These are phyloP conservation scores for Periconia sp. DNA, from an alignment of 2,329 filamentous ascomycete genomes.

Conservation along the genomic window DNA sequence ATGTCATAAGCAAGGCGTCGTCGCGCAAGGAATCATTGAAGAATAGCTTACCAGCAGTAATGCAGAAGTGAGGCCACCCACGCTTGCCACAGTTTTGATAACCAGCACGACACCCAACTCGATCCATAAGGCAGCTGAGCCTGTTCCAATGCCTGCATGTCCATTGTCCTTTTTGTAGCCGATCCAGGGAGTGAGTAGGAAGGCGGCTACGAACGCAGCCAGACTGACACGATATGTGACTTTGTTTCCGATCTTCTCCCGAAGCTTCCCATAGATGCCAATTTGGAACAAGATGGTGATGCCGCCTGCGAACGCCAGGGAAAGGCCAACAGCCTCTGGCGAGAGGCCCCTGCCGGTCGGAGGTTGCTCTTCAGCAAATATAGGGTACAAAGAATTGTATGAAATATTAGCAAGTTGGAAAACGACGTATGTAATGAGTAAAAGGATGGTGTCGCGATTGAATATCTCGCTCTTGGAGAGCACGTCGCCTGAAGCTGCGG, in stretches of 20 bases:
- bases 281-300: slow-evolving; percentile 91
- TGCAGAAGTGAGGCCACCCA: slow-evolving; percentile 87
- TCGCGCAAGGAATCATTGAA: background rate
- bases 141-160: slow-evolving; percentile 57
- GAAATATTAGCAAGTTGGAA: slow-evolving; percentile 94
- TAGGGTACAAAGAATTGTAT: slow-evolving; percentile 92
- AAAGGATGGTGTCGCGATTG: slow-evolving; percentile 77
- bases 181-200: slow-evolving; percentile 86
- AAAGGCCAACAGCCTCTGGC: slow-evolving; percentile 81
- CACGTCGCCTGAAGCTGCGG: slow-evolving; percentile 42
- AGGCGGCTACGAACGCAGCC: slow-evolving; percentile 77
- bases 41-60: slow-evolving; percentile 72
- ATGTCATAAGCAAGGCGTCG: slow-evolving; percentile 12
- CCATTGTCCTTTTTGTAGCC: slow-evolving; percentile 67
- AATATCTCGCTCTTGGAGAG: slow-evolving; percentile 63
- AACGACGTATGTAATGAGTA: slow-evolving; percentile 84
- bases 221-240: slow-evolving; percentile 79
- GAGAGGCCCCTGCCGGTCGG: slow-evolving; percentile 77
- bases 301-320: slow-evolving; percentile 78
- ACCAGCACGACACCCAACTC: slow-evolving; percentile 82
- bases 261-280: slow-evolving; percentile 76
- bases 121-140: slow-evolving; percentile 71
- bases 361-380: slow-evolving; percentile 75
- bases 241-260: slow-evolving; percentile 80
- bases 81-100: slow-evolving; percentile 85